Conservation (phyloP, 495 filamentous ascomycete genomes). For the Echria macrotheca region DNA sequence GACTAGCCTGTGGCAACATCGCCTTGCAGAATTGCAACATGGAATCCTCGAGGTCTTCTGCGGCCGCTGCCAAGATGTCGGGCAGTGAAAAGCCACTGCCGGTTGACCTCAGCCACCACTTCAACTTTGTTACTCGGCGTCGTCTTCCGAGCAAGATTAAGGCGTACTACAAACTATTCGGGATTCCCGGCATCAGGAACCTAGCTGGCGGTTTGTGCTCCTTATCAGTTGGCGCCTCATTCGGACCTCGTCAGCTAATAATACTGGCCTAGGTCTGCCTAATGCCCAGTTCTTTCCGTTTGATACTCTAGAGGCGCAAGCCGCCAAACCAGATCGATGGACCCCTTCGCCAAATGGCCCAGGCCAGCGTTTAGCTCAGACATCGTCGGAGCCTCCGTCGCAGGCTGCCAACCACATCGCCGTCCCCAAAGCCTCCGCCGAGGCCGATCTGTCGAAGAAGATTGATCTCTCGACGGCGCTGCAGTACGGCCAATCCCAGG, state of each 20-base stretch:
- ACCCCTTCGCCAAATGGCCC: conserved; percentile 58
- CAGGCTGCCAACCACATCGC: conserved; percentile 51
- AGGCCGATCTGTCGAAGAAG: conserved; percentile 50
- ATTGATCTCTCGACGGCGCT: conserved; percentile 79
- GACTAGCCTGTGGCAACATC: too few species aligned
- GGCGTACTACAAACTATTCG: conserved; percentile 77
- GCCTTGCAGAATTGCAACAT: too few species aligned
- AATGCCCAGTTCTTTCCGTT: conserved; percentile 80
- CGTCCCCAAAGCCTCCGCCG: conserved; percentile 61
- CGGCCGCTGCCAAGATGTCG: too few species aligned
- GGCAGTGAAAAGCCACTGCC: conserved; percentile 41
- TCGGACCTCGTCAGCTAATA: too few species aligned
- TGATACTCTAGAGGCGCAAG: conserved; percentile 80
- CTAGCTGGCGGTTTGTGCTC: conserved; percentile 71
- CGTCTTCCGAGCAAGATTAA: conserved; percentile 64
- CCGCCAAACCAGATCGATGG: conserved; percentile 67
- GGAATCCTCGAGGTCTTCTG: too few species aligned
- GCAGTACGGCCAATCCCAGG: conserved; percentile 77
- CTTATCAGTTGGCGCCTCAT: too few species aligned
- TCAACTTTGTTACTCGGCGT: conserved; percentile 59
- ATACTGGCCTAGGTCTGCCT: conserved; percentile 57
- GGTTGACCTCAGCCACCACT: conserved; percentile 74
- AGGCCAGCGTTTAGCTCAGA: conserved; percentile 26
- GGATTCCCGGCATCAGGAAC: conserved; percentile 74
- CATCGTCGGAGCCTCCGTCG: conserved; percentile 8